Base-by-base conservation (phyloP, 1,284 basidiomycete genomes). In the Ganoderma lucidum region DNA sequence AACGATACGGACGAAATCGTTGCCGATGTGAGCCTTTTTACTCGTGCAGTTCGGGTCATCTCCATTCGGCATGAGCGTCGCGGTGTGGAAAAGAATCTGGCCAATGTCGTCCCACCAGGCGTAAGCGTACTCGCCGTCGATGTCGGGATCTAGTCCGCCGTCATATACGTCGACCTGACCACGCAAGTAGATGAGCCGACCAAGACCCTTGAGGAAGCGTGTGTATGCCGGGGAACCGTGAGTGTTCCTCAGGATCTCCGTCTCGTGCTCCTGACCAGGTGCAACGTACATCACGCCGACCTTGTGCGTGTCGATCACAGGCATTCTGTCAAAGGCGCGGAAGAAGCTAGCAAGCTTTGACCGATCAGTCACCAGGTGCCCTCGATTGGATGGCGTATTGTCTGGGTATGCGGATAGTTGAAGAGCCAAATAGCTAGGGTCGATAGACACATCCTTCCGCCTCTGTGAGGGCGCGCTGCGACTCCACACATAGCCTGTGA, bases 71-170 rank as follows among this genome's bases (percentile, higher is more conserved):
- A 99, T 99, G 82, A 99, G 90, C 1, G 98, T 99, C 2, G 97
- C 94, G 0, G 96, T 93, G 81, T 99, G 98, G 80, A 96, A 99
- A 64, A 98, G 87, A 69, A 98, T 90, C 79, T 99, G 98, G 19
- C 93, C 92, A 58, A 98, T 97, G 77, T 98, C 96, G 80, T 99
- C 96, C 93, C 96, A 97, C 97, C 97, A 99, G 0, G 97, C 96
- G 77, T 99, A 99, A 0, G 96, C 94, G 77, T 96, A 97, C 80
- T 99, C 96, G 30, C 93, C 91, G 79, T 99, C 96, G 75, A 93
- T 90, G 73, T 94, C 91, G 6, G 93, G 90, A 79, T 97, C 93
- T 41, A 99, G 86, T 2, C 96, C 96, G 37, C 97, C 97, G 1
- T 93, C 94, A 80, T 97, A 98, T n/a, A 99, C 91, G 78, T 98